A percentile compares a stretch with the other conserved stretches of the same genome.
Evolutionary conservation across 768 basidiomycete species (phyloP).

Genomic region (Leccinum imitatum): DNA sequence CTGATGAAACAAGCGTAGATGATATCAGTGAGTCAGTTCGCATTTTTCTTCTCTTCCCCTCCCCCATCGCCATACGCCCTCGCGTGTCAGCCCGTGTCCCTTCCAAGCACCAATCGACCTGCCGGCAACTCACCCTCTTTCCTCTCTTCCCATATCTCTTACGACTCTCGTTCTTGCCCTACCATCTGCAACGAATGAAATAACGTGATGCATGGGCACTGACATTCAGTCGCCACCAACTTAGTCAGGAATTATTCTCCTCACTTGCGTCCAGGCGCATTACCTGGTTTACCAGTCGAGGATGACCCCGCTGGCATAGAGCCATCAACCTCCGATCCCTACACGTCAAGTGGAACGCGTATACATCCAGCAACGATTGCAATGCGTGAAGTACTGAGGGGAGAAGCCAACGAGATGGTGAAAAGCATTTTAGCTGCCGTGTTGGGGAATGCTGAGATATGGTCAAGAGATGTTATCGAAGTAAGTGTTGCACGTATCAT

Average conservation of each 20-base stretch:
- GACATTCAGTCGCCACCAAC: conserved; percentile 79
- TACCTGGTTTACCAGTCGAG: conserved; percentile 13
- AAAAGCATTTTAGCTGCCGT: conserved; percentile 43
- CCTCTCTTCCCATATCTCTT: conserved; percentile 22
- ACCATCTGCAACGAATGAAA: conserved; percentile 22
- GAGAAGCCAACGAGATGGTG: conserved; percentile 76
- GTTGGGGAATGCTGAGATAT: conserved; percentile 40
- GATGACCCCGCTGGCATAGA: conserved; percentile 9
- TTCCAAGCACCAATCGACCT: conserved; percentile 29
- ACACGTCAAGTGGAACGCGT: conserved; percentile 40
- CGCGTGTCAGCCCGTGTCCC: conserved; percentile 14
- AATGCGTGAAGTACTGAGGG: conserved; percentile 59
- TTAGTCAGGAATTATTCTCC: conserved; percentile 93
- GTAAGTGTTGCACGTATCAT: conserved; percentile 18
- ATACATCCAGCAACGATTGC: conserved; percentile 70
- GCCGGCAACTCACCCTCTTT: conserved; percentile 25
- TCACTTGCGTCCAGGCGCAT: conserved; percentile 51
- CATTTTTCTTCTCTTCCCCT: conserved; percentile 25
- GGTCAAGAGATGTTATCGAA: conserved; percentile 58
- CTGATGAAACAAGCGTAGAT: conserved; percentile 66
- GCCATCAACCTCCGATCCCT: conserved; percentile 35
- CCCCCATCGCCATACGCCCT: conserved; percentile 22
- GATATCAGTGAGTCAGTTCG: conserved; percentile 73
- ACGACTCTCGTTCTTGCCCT: conserved; percentile 35
- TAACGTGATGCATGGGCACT: conserved; percentile 50